Percentiles rank a stretch among this genome's conserved stretches.
Conservation (phyloP, 495 filamentous ascomycete species). For the Polyplosphaeria fusca region DNA sequence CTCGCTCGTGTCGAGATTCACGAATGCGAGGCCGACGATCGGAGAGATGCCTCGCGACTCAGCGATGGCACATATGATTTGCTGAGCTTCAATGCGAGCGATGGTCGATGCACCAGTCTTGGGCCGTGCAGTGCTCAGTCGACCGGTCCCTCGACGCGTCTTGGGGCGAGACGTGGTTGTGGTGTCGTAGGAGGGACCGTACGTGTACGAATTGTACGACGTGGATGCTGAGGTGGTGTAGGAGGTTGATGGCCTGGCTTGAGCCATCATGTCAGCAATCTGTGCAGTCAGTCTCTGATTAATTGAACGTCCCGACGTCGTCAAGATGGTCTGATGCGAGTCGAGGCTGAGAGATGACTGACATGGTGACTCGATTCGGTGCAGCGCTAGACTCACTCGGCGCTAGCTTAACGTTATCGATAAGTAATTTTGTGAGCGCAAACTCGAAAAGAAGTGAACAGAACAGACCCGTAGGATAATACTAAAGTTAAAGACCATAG, state of each 20-base stretch:
- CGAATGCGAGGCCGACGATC: constrained; percentile 82
- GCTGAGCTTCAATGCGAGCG: constrained; percentile 57
- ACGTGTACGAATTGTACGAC: constrained; percentile 38
- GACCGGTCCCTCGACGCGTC: constrained; percentile 48
- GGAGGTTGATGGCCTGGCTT: constrained; percentile 38
- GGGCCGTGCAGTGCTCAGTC: constrained; percentile 55
- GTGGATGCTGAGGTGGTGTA: constrained; percentile 39
- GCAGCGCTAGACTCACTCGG: too few relatives aligned
- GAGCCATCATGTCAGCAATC: constrained; percentile 28
- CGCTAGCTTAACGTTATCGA: constrained; percentile 21
- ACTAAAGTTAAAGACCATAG: too few relatives aligned
- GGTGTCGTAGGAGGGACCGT: constrained; percentile 34
- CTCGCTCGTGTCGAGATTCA: constrained; percentile 81
- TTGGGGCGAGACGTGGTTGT: constrained; percentile 43
- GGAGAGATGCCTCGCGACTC: constrained; percentile 83
- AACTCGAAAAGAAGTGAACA: too few relatives aligned
- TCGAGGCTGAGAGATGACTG: too few relatives aligned
- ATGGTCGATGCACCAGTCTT: constrained; percentile 64
- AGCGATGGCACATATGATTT: constrained; percentile 84
- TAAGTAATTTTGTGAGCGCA: constrained; percentile 5
- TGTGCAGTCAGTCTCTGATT: constrained; percentile 10
- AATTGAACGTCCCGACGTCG: neutral
- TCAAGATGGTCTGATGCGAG: neutral
- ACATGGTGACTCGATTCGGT: too few relatives aligned
- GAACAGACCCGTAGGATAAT: too few relatives aligned